A percentile compares a stretch with the other conserved stretches of the same genome.
Evolutionary conservation across 1,139 yeast species (phyloP).

Genomic region (Geotrichum citri-aurantii): DNA sequence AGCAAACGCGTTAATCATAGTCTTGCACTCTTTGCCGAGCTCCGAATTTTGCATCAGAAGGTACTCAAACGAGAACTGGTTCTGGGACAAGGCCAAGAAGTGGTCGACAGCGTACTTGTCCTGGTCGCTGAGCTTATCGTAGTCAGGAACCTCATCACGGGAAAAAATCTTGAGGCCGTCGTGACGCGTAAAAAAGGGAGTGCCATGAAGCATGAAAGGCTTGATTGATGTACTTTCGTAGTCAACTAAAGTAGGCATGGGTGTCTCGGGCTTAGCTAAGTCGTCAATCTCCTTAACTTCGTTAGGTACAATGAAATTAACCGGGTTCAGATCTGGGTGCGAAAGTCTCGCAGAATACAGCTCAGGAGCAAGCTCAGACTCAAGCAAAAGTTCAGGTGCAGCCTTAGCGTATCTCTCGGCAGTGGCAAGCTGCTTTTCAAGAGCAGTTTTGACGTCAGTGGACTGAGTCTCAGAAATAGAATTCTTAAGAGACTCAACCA

Average conservation of each 20-base stretch:
- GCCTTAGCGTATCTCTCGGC: slow-evolving; percentile 54
- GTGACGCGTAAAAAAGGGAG: slow-evolving; percentile 80
- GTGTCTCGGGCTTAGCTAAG: slow-evolving; percentile 8
- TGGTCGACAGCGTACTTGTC: slow-evolving; percentile 78
- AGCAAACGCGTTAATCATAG: slow-evolving; percentile 55
- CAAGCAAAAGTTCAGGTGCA: slow-evolving; percentile 44
- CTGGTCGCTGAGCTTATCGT: slow-evolving; percentile 55
- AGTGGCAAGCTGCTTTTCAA: slow-evolving; percentile 39
- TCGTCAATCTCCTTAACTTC: slow-evolving; percentile 28
- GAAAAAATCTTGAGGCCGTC: slow-evolving; percentile 82
- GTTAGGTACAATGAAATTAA: slow-evolving; percentile 60
- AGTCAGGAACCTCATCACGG: slow-evolving; percentile 69
- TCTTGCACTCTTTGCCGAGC: slow-evolving; percentile 14
- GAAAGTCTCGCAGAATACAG: slow-evolving; percentile 68
- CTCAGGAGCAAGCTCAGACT: slow-evolving; percentile 29
- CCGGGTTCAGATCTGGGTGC: slow-evolving; percentile 84
- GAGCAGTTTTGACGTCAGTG: slow-evolving; percentile 44
- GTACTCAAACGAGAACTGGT: slow-evolving; percentile 82
- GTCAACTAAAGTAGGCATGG: slow-evolving; percentile 54
- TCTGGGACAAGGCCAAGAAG: slow-evolving; percentile 84
- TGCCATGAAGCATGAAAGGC: slow-evolving; percentile 70
- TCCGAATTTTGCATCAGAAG: slow-evolving; percentile 59
- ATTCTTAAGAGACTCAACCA: slow-evolving; percentile 55
- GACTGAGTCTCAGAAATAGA: slow-evolving; percentile 52
- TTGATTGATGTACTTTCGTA: slow-evolving; percentile 74